phyloP scores from a whole-genome alignment of 2,329 filamentous ascomycete species.

The Verticillium alfalfae region DNA sequence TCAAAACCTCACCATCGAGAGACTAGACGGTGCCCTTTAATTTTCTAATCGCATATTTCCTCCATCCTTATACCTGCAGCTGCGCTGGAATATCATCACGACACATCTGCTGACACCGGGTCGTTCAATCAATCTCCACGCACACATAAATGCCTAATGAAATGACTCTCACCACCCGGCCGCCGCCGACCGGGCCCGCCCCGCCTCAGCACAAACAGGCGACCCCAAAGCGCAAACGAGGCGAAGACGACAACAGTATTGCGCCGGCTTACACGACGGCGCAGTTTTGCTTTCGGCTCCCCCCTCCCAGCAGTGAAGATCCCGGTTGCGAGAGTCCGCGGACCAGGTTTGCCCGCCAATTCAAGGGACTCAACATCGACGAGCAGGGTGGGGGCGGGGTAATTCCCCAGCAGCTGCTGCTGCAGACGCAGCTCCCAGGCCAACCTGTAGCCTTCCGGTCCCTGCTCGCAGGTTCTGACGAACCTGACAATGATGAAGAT shows the following conservation, averaged over 20 bases:
- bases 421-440: conserved; percentile 6
- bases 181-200: conserved; percentile 7
- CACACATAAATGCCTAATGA: not conserved
- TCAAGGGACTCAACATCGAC: conserved; percentile 28
- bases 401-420: conserved; percentile 13
- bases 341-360: conserved; percentile 44
- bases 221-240: conserved; percentile 43
- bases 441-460: conserved; percentile 7
- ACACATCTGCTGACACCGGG: not conserved
- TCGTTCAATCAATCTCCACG: not conserved
- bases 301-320: conserved; percentile 23
- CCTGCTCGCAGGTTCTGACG: conserved; percentile 15
- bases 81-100: not conserved
- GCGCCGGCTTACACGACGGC: conserved; percentile 18
- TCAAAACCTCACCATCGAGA: not conserved
- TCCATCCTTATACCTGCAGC: not conserved
- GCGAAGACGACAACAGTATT: conserved; percentile 23
- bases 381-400: conserved; percentile 35
- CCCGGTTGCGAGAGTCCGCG: conserved; percentile 49
- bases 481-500: conserved; percentile 19
- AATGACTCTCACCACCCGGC: conserved; percentile 8
- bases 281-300: conserved; percentile 41
- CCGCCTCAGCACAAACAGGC: conserved; percentile 4
- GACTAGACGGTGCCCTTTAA: not conserved
- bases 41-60: not conserved